These are phyloP conservation scores for Ascochyta clinopodiicola DNA, from an alignment of 2,329 filamentous ascomycete species.

Conservation along the genomic window DNA sequence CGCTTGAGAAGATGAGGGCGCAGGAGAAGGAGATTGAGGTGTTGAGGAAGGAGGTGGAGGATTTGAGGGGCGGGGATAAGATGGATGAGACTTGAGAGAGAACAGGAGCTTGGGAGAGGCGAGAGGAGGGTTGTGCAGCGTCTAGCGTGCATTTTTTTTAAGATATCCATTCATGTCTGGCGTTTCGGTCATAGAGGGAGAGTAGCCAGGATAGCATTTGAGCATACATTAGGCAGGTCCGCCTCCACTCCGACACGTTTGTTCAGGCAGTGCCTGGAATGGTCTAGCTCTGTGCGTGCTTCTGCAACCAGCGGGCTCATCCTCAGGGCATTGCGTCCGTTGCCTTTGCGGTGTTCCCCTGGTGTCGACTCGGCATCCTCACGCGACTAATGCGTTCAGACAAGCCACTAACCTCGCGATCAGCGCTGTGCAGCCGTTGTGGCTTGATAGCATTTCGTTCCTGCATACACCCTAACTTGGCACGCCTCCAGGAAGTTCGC, in stretches of 20 bases:
- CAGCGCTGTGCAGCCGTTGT: constrained; percentile 3
- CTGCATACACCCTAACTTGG: constrained; percentile 4
- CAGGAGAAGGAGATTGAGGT: constrained; percentile 39
- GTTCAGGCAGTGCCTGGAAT: neutral
- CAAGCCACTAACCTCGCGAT: neutral
- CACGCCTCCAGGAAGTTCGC: neutral
- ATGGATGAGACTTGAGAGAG: constrained; percentile 32
- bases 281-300: neutral
- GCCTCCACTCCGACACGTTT: neutral
- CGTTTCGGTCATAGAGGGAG: neutral
- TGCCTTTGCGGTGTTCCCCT: too few relatives aligned
- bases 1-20: constrained; percentile 39
- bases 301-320: neutral
- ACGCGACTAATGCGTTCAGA: neutral
- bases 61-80: constrained; percentile 23
- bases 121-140: neutral
- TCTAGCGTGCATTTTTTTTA: constrained; percentile 12
- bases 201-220: neutral
- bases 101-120: neutral
- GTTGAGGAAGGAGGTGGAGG: constrained; percentile 34
- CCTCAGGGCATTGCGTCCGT: too few relatives aligned
- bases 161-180: constrained; percentile 23
- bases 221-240: neutral
- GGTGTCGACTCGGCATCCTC: too few relatives aligned
- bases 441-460: neutral